phyloP scores from a whole-genome alignment of 2,329 filamentous ascomycete genomes.

The Purpureocillium lavendulum region DNA sequence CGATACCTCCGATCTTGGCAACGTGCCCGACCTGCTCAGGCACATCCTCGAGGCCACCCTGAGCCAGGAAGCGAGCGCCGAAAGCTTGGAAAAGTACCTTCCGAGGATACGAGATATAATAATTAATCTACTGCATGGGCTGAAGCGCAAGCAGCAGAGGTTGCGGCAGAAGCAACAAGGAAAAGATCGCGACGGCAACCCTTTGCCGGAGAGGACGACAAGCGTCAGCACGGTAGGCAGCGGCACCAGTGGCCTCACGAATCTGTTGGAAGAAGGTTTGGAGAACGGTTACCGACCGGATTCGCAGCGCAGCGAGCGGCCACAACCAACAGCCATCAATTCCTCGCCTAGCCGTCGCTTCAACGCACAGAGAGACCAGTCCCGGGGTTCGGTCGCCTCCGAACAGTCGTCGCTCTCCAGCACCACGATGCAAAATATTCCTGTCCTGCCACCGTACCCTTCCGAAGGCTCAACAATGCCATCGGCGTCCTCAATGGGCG shows the following conservation, averaged over 20 bases:
- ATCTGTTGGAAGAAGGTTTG: slow-evolving; percentile 50
- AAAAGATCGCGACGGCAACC: slow-evolving; percentile 42
- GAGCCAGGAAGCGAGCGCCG: slow-evolving; percentile 89
- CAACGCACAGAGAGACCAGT: slow-evolving; percentile 41
- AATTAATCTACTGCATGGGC: slow-evolving; percentile 88
- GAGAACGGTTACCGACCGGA: slow-evolving; percentile 42
- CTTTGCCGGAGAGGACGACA: slow-evolving; percentile 40
- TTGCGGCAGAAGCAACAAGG: slow-evolving; percentile 55
- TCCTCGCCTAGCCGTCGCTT: slow-evolving; percentile 40
- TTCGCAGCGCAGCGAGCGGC: slow-evolving; percentile 20
- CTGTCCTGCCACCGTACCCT: slow-evolving; percentile 65
- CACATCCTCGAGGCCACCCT: slow-evolving; percentile 91
- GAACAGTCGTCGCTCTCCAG: slow-evolving; percentile 66
- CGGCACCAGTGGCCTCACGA: slow-evolving; percentile 45
- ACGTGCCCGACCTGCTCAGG: slow-evolving; percentile 84
- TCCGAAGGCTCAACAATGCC: slow-evolving; percentile 46
- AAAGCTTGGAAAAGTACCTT: slow-evolving; percentile 88
- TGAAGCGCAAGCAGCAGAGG: slow-evolving; percentile 95
- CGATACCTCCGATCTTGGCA: slow-evolving; percentile 87
- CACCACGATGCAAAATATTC: slow-evolving; percentile 66
- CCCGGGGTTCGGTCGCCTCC: slow-evolving; percentile 39
- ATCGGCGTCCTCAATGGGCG: slow-evolving; percentile 25
- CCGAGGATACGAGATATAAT: slow-evolving; percentile 97
- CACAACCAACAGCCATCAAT: slow-evolving; percentile 19
- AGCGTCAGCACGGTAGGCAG: slow-evolving; percentile 53